Evolutionary conservation across 2,329 filamentous ascomycete genomes (phyloP).

Genomic region (Blumeria hordei): DNA sequence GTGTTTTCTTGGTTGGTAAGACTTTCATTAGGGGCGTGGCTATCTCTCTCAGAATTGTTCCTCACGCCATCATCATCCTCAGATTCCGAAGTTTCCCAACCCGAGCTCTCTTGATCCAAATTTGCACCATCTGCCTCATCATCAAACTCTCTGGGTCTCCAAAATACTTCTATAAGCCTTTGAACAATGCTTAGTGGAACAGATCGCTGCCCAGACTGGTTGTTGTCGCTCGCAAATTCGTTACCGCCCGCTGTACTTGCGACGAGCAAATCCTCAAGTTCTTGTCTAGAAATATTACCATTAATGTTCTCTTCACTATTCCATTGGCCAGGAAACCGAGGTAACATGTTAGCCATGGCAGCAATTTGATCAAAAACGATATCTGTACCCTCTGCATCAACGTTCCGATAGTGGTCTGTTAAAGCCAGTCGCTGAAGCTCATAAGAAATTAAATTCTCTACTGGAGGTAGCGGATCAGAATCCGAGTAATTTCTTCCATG

Average conservation of each 20-base stretch:
- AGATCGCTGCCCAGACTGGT: neutral
- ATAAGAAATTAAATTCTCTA: conserved; percentile 13
- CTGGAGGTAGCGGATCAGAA: conserved; percentile 15
- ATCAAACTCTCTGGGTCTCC: conserved; percentile 3
- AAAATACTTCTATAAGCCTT: conserved; percentile 8
- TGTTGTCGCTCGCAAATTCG: too few relatives aligned
- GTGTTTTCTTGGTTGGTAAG: too few relatives aligned
- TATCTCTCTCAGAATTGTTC: too few relatives aligned
- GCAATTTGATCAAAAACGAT: conserved; percentile 4
- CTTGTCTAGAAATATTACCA: neutral
- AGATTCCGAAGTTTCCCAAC: too few relatives aligned
- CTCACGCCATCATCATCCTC: too few relatives aligned
- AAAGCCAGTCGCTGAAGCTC: conserved; percentile 6
- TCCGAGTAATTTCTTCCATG: conserved; percentile 15
- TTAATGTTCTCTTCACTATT: conserved; percentile 1
- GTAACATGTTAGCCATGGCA: conserved; percentile 9
- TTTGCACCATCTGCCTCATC: neutral
- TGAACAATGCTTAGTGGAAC: conserved; percentile 4
- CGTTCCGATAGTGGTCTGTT: neutral
- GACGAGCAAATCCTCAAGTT: neutral
- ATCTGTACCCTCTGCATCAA: conserved; percentile 1
- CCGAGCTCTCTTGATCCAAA: too few relatives aligned
- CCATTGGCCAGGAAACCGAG: conserved; percentile 1
- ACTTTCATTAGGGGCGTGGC: too few relatives aligned
- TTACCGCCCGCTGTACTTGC: neutral